Conservation (phyloP, 257 asterid species). For the Voacanga thouarsii region DNA sequence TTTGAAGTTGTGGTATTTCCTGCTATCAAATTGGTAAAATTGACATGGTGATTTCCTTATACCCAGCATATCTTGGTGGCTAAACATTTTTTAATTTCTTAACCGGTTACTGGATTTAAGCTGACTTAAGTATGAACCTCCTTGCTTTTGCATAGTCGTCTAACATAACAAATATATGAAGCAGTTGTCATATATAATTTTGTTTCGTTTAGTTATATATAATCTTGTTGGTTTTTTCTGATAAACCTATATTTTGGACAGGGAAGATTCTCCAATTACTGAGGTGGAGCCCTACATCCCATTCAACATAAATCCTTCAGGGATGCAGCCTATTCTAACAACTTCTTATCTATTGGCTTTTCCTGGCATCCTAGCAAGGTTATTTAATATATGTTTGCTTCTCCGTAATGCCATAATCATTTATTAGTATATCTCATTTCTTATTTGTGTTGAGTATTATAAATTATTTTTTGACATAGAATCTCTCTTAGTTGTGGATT, state of each 20-base stretch:
- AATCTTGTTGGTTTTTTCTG: conserved; percentile 6
- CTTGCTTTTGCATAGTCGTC: not conserved
- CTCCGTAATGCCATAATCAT: not conserved
- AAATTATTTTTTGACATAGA: not conserved
- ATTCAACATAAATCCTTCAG: conserved; percentile 97
- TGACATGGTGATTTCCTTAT: not conserved
- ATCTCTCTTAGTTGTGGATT: not conserved
- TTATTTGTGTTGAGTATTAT: not conserved
- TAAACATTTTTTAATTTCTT: not conserved
- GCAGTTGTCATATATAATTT: not conserved
- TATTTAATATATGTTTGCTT: conserved; percentile 3
- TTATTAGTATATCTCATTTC: not conserved
- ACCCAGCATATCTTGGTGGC: not conserved
- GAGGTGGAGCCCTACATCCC: conserved; percentile 99
- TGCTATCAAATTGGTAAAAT: not conserved
- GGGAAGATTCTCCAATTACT: conserved; percentile 77
- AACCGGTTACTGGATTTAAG: not conserved
- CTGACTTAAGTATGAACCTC: not conserved
- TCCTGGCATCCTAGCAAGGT: conserved; percentile 91
- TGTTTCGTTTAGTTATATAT: not conserved
- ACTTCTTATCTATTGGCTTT: conserved; percentile 95
- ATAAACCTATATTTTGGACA: conserved; percentile 36
- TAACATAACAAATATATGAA: not conserved
- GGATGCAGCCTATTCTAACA: conserved; percentile 97
- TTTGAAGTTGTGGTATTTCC: not conserved